Percentiles rank a stretch among this genome's conserved stretches.
phyloP scores from a whole-genome alignment of 495 filamentous ascomycete genomes.

The Arthonia radiata region DNA sequence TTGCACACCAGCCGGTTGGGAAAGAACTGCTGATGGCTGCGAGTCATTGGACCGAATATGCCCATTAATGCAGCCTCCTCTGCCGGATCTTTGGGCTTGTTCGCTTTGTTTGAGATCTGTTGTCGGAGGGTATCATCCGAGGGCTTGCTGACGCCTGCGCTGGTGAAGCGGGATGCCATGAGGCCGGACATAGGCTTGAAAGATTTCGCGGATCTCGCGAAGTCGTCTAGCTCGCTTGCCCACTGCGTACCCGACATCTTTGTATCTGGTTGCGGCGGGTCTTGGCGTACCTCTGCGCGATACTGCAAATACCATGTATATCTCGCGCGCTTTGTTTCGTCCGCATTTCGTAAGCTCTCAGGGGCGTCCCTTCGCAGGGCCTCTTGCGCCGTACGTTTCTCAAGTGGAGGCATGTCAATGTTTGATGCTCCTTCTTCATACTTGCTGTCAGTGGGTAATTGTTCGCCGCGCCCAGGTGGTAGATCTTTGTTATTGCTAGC shows the following conservation, averaged over 20 bases:
- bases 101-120: conserved; percentile 27
- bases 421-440: conserved; percentile 33
- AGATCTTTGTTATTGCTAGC: conserved; percentile 54
- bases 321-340: conserved; percentile 48
- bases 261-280: conserved; percentile 30
- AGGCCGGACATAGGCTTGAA: conserved; percentile 78
- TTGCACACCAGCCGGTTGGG: conserved; percentile 77
- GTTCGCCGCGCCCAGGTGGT: conserved; percentile 52
- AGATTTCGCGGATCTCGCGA: conserved; percentile 65
- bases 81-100: conserved; percentile 49
- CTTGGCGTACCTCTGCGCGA: conserved; percentile 36
- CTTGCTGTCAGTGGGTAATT: too few relatives aligned
- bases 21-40: conserved; percentile 44
- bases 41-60: conserved; percentile 80
- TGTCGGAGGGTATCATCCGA: conserved; percentile 12
- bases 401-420: conserved; percentile 48
- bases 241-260: conserved; percentile 43
- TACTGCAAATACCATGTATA: conserved; percentile 65
- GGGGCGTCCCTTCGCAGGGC: conserved; percentile 49
- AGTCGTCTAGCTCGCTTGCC: conserved; percentile 60
- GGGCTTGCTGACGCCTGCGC: conserved; percentile 14
- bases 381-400: conserved; percentile 44
- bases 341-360: conserved; percentile 63
- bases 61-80: conserved; percentile 72
- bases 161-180: conserved; percentile 85